Evolutionary conservation across 768 basidiomycete genomes (phyloP), one percentile per base, ranked within the genome.

Genomic region (Pholiota molesta): DNA sequence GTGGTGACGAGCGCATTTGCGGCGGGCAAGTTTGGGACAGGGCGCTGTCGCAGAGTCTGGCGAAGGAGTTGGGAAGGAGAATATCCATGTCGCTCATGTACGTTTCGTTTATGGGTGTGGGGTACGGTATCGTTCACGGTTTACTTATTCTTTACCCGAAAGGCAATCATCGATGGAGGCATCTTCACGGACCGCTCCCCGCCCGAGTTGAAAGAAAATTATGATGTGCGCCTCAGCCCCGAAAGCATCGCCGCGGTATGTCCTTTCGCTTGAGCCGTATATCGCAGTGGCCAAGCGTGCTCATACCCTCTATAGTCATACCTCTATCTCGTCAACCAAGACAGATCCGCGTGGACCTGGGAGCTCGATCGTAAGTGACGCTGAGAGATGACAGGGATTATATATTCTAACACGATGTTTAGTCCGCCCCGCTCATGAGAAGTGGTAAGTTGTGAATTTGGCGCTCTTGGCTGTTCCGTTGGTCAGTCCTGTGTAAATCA

Each of bases 51-150:
- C 90, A 92, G 74, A 89, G 89, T 65, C 72, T 91, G 68, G 83
- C 85, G 8, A 91, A 91, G 72, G 90, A 92, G 68, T 91, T 68
- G 85, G 86, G 26, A 86, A 86, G 71, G 76, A 90, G 44, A 86
- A 90, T 66, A 91, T 92, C 54, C 90, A 92, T 72, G 90, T 90
- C 53, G 83, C 89, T 10, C 89, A 91, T 74, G 88, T 88, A 65
- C 71, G 87, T 81, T 1, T 55, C 10, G 35, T 35, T 17, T n/a
- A n/a, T n/a, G n/a, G n/a, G n/a, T n/a, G n/a, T n/a, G n/a, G n/a
- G n/a, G n/a, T n/a, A n/a, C n/a, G n/a, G n/a, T n/a, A n/a, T n/a
- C n/a, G n/a, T n/a, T n/a, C n/a, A n/a, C n/a, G n/a, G n/a, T n/a
- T n/a, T n/a, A n/a, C n/a, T n/a, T n/a, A n/a, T n/a, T n/a, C n/a